Conservation (phyloP, 257 asterid species). For the Salvia rosmarinus region DNA sequence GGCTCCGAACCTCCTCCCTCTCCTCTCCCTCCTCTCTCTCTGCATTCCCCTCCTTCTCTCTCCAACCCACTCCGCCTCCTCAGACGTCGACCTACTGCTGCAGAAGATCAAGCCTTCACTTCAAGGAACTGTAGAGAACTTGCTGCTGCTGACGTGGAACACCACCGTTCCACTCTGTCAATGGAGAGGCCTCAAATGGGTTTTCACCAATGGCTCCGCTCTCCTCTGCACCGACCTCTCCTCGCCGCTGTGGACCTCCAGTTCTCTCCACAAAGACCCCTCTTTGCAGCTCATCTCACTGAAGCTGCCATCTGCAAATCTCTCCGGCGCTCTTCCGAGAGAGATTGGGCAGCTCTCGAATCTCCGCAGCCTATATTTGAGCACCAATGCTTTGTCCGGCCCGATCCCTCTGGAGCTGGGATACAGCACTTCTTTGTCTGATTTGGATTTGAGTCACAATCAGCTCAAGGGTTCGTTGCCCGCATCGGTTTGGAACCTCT, state of each 20-base stretch:
- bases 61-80: slow-evolving; percentile 48
- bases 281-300: slow-evolving; percentile 69
- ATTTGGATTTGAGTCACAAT: slow-evolving; percentile 79
- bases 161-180: slow-evolving; percentile 79
- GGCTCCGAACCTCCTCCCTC: slow-evolving; percentile 44
- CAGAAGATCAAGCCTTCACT: slow-evolving; percentile 73
- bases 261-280: slow-evolving; percentile 54
- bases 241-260: slow-evolving; percentile 75
- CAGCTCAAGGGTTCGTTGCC: slow-evolving; percentile 72
- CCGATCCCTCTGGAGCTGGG: slow-evolving; percentile 89
- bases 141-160: slow-evolving; percentile 83
- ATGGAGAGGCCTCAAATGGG: slow-evolving; percentile 96
- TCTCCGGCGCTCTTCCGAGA: slow-evolving; percentile 79
- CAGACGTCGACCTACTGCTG: slow-evolving; percentile 75
- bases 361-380: slow-evolving; percentile 71
- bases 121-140: slow-evolving; percentile 67
- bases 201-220: slow-evolving; percentile 56
- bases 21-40: slow-evolving; percentile 36
- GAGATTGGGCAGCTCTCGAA: slow-evolving; percentile 78
- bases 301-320: slow-evolving; percentile 90
- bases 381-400: slow-evolving; percentile 73
- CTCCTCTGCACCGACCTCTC: slow-evolving; percentile 64
- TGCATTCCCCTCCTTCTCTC: slow-evolving; percentile 41
- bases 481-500: slow-evolving; percentile 88
- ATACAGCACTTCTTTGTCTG: slow-evolving; percentile 71